Conservation (phyloP, 1,284 basidiomycete species). For the Blastosporella zonata region DNA sequence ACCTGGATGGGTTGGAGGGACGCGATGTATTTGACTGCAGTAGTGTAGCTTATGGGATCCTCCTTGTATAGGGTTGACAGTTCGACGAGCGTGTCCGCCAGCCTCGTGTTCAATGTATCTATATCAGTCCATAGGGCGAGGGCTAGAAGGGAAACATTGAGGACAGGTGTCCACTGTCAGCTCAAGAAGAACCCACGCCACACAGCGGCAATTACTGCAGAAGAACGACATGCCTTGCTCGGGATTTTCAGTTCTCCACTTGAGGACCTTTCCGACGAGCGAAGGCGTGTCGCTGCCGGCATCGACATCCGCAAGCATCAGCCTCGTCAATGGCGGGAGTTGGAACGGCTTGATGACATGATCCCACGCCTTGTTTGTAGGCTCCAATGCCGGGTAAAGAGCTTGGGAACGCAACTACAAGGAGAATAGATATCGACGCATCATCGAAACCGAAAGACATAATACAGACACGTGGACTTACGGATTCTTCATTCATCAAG, state of each 20-base stretch:
- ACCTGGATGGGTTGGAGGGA: constrained; percentile 59
- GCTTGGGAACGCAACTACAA: constrained; percentile 23
- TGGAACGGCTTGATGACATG: constrained; percentile 65
- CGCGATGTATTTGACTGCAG: constrained; percentile 58
- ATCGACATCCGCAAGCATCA: constrained; percentile 91
- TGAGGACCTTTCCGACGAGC: constrained; percentile 83
- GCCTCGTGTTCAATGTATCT: constrained; percentile 56
- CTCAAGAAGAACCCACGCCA: constrained; percentile 14
- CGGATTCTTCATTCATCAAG: constrained; percentile 62
- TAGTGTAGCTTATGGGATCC: constrained; percentile 48
- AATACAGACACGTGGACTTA: constrained; percentile 21
- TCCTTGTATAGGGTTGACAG: constrained; percentile 47
- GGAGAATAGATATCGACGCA: background rate
- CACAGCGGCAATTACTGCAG: background rate
- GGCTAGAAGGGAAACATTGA: constrained; percentile 38
- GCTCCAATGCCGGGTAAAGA: constrained; percentile 53
- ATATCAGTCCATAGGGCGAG: constrained; percentile 69
- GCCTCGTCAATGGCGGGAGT: constrained; percentile 76
- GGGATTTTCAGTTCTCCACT: constrained; percentile 72
- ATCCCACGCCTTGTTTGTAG: constrained; percentile 65
- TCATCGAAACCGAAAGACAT: constrained; percentile 7
- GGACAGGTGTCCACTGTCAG: constrained; percentile 12
- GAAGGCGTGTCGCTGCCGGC: constrained; percentile 93
- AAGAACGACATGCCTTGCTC: constrained; percentile 45
- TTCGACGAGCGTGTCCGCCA: constrained; percentile 49